phyloP scores from a whole-genome alignment of 169 alveolate genomes.

The Babesia bovis region DNA sequence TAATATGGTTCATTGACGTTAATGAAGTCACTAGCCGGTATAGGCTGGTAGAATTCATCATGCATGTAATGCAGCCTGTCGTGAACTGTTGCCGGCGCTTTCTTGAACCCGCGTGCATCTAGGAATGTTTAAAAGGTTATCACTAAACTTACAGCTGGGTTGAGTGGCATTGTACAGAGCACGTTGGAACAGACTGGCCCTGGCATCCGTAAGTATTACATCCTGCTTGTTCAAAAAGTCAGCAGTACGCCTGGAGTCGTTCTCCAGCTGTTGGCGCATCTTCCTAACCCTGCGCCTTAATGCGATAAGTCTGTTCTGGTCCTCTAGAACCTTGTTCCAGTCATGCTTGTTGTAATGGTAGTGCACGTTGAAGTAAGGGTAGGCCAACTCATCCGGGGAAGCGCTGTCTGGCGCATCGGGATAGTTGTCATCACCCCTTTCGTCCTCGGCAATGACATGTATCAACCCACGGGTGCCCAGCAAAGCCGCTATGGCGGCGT shows the following conservation, averaged over 20 bases:
- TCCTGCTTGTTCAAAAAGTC: conserved; percentile 42
- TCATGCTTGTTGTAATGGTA: conserved; percentile 53
- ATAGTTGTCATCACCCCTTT: conserved; percentile 21
- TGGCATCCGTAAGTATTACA: conserved; percentile 57
- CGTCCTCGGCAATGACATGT: background rate
- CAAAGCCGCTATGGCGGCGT: background rate
- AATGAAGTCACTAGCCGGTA: conserved; percentile 26
- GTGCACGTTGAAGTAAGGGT: conserved; percentile 67
- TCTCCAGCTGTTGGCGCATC: conserved; percentile 11
- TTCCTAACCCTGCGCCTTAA: conserved; percentile 33
- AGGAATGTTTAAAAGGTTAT: no score
- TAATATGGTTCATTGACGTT: conserved; percentile 32
- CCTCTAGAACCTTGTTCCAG: conserved; percentile 55
- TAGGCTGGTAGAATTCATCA: conserved; percentile 24
- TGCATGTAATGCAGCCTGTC: conserved; percentile 18
- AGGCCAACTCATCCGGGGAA: conserved; percentile 34
- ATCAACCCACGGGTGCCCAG: background rate
- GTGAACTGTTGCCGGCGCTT: conserved; percentile 21
- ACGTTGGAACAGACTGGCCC: conserved; percentile 51
- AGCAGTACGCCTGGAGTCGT: conserved; percentile 35
- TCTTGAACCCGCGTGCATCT: conserved; percentile 21
- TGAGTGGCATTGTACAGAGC: conserved; percentile 45
- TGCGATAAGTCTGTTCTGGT: conserved; percentile 39
- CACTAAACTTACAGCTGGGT: background rate
- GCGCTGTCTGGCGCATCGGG: conserved; percentile 5